phyloP scores from a whole-genome alignment of 345 rosid genomes.

The Citrus cavaleriei region DNA sequence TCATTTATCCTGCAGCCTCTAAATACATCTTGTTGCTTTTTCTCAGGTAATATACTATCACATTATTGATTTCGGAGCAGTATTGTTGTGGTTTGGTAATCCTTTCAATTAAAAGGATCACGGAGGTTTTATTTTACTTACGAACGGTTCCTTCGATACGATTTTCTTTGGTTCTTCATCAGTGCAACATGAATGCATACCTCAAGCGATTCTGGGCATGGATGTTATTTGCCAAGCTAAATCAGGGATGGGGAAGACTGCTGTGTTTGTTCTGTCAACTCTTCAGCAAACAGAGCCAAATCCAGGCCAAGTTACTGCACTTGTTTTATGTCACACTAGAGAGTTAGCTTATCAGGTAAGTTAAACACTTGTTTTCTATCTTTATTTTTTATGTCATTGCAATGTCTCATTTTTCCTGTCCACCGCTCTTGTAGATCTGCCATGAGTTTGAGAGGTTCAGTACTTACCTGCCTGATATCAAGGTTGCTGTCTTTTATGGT shows the following conservation, averaged over 20 bases:
- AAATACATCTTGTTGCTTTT: neutral
- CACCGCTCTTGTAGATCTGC: conserved; percentile 54
- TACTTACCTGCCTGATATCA: conserved; percentile 81
- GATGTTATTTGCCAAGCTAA: conserved; percentile 99
- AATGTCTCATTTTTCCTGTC: neutral
- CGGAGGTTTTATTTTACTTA: conserved; percentile 74
- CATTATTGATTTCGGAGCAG: conserved; percentile 60
- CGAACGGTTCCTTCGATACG: conserved; percentile 62
- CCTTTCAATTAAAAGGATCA: conserved; percentile 60
- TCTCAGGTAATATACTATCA: conserved; percentile 61
- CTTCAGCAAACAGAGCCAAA: conserved; percentile 91
- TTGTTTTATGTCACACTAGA: conserved; percentile 90
- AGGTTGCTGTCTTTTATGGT: conserved; percentile 94
- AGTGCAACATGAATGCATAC: conserved; percentile 99
- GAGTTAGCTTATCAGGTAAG: conserved; percentile 96
- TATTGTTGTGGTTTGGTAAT: conserved; percentile 56
- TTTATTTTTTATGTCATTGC: neutral
- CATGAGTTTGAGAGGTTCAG: conserved; percentile 98
- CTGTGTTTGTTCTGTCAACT: conserved; percentile 86
- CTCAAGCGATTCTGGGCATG: conserved; percentile 98
- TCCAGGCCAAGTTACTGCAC: conserved; percentile 91
- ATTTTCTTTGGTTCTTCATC: conserved; percentile 82
- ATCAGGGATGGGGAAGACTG: conserved; percentile 99
- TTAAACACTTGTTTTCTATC: neutral
- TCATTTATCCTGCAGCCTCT: neutral